These are phyloP conservation scores for Lichtheimia ramosa DNA, from an alignment of 371 early-diverging fungal species.

Conservation along the genomic window DNA sequence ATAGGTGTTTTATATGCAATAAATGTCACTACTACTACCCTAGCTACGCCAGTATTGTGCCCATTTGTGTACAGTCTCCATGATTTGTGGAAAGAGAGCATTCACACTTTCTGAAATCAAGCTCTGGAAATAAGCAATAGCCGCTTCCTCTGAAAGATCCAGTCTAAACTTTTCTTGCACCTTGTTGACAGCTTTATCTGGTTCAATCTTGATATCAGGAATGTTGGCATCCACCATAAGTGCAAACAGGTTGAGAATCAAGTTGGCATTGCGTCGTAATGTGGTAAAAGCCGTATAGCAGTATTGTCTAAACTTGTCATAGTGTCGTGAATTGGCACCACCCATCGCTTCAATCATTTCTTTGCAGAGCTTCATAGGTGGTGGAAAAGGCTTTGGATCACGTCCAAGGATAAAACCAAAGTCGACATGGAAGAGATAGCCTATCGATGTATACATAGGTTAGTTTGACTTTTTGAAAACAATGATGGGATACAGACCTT, in stretches of 20 bases:
- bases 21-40: not conserved
- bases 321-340: constrained; percentile 79
- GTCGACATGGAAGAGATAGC: constrained; percentile 96
- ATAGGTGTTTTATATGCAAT: too few species aligned
- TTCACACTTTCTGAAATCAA: constrained; percentile 91
- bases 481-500: constrained; percentile 50
- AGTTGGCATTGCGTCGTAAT: constrained; percentile 87
- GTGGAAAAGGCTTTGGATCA: constrained; percentile 98
- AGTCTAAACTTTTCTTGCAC: constrained; percentile 93
- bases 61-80: constrained; percentile 96
- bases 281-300: constrained; percentile 94
- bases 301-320: constrained; percentile 85
- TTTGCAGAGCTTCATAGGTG: constrained; percentile 98
- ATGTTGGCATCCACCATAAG: constrained; percentile 95
- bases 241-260: constrained; percentile 93
- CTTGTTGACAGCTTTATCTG: constrained; percentile 94
- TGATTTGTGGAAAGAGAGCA: constrained; percentile 96
- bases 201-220: constrained; percentile 94
- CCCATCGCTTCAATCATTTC: constrained; percentile 99
- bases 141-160: constrained; percentile 92
- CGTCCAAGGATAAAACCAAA: constrained; percentile 97
- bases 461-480: not conserved
- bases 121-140: constrained; percentile 89
- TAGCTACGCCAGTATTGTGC: constrained; percentile 86
- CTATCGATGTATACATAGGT: constrained; percentile 34